These are phyloP conservation scores for Cordyceps cicadae DNA, from an alignment of 2,329 filamentous ascomycete genomes.

Conservation along the genomic window DNA sequence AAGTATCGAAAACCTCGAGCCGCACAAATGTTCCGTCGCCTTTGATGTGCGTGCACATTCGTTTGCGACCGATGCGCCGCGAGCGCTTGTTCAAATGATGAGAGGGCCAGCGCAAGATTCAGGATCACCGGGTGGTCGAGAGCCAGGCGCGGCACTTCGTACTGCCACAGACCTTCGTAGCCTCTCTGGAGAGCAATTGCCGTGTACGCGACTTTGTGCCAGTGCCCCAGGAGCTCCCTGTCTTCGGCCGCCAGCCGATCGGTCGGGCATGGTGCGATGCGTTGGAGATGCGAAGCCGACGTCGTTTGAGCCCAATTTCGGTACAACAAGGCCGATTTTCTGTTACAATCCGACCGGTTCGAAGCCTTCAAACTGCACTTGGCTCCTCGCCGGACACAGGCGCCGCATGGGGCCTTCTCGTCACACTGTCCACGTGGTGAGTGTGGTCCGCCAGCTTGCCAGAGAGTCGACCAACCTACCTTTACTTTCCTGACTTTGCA, in stretches of 20 bases:
- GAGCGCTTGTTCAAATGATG: neutral
- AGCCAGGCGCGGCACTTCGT: neutral
- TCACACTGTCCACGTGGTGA: neutral
- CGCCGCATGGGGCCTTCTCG: neutral
- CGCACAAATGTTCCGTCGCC: neutral
- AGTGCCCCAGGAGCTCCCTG: neutral
- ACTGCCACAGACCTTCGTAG: neutral
- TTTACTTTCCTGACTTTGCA: neutral
- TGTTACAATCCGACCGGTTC: neutral
- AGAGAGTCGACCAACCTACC: neutral
- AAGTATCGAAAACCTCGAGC: neutral
- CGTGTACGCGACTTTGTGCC: neutral
- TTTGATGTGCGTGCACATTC: neutral
- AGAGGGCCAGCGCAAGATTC: neutral
- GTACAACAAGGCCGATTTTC: neutral
- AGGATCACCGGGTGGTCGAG: neutral
- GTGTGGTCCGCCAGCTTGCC: neutral
- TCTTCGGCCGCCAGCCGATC: neutral
- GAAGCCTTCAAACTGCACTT: neutral
- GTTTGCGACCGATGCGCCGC: neutral
- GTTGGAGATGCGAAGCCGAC: neutral
- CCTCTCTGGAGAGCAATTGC: neutral
- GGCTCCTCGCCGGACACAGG: neutral
- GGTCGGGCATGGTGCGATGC: neutral
- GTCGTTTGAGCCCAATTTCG: neutral